These are phyloP conservation scores for Turritis glabra DNA, from an alignment of 345 rosid species.

Conservation along the genomic window DNA sequence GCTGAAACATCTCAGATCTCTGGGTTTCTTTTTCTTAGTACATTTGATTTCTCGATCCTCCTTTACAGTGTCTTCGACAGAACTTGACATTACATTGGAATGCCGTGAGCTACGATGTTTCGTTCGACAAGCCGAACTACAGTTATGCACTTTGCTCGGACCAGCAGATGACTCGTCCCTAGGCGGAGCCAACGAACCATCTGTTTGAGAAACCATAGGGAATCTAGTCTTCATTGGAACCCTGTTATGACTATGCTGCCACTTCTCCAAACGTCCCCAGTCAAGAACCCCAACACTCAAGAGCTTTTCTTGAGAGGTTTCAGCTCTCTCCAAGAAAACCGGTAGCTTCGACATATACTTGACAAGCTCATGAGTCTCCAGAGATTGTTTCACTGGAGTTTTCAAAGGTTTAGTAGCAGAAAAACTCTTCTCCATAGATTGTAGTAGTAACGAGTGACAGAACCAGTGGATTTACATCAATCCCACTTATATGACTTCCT, in stretches of 20 bases:
- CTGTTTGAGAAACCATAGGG: constrained; percentile 50
- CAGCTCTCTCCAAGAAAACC: constrained; percentile 69
- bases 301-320: constrained; percentile 54
- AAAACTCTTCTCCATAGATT: constrained; percentile 25
- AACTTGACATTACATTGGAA: constrained; percentile 45
- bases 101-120: constrained; percentile 47
- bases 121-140: constrained; percentile 45
- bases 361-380: constrained; percentile 63
- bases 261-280: constrained; percentile 85
- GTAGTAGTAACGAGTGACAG: background rate
- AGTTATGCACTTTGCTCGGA: constrained; percentile 48
- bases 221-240: constrained; percentile 41
- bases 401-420: constrained; percentile 15
- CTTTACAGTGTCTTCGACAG: constrained; percentile 34
- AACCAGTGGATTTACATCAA: constrained; percentile 26
- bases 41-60: constrained; percentile 39
- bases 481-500: constrained; percentile 14
- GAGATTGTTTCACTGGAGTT: constrained; percentile 9
- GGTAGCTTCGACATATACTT: constrained; percentile 91
- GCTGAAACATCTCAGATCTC: constrained; percentile 28
- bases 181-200: constrained; percentile 45
- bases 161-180: constrained; percentile 53
- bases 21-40: constrained; percentile 23
- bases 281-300: constrained; percentile 91
- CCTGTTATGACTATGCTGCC: constrained; percentile 65